phyloP scores from a whole-genome alignment of 306 rosid genomes.

The Begonia masoniana region DNA sequence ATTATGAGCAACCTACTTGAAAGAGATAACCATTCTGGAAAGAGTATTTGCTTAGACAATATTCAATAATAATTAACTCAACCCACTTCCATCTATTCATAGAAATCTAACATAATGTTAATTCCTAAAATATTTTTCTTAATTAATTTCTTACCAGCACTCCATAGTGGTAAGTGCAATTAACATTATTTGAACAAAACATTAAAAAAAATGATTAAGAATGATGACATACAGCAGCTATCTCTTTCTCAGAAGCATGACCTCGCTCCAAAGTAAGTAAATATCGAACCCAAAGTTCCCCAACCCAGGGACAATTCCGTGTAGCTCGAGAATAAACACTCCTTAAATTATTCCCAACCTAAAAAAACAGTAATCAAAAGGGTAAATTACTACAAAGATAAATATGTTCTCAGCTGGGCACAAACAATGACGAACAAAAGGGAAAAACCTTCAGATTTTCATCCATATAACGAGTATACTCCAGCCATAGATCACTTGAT shows the following conservation, averaged over 20 bases:
- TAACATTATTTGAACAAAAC: too few relatives aligned
- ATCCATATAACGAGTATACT: constrained; percentile 69
- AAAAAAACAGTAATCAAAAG: constrained; percentile 9
- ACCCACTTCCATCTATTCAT: too few relatives aligned
- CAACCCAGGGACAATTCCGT: constrained; percentile 84
- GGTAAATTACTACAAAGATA: too few relatives aligned
- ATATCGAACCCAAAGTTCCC: constrained; percentile 75
- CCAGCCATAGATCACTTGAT: constrained; percentile 73
- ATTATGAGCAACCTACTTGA: too few relatives aligned
- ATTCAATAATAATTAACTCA: too few relatives aligned
- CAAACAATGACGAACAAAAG: neutral
- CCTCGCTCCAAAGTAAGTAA: constrained; percentile 71
- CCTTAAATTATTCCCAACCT: constrained; percentile 58
- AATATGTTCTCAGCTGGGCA: too few relatives aligned
- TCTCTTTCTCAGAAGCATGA: constrained; percentile 63
- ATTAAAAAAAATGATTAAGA: constrained; percentile 2
- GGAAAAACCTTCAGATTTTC: constrained; percentile 74
- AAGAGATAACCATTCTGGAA: too few relatives aligned
- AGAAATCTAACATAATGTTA: too few relatives aligned
- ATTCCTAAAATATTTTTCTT: too few relatives aligned
- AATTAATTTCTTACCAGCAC: too few relatives aligned
- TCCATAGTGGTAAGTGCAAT: too few relatives aligned
- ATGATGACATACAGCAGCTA: constrained; percentile 46
- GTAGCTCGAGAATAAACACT: constrained; percentile 71
- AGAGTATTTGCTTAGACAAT: too few relatives aligned